Conservation (phyloP, 2,329 filamentous ascomycete genomes). For the Exophiala alcalophila region DNA sequence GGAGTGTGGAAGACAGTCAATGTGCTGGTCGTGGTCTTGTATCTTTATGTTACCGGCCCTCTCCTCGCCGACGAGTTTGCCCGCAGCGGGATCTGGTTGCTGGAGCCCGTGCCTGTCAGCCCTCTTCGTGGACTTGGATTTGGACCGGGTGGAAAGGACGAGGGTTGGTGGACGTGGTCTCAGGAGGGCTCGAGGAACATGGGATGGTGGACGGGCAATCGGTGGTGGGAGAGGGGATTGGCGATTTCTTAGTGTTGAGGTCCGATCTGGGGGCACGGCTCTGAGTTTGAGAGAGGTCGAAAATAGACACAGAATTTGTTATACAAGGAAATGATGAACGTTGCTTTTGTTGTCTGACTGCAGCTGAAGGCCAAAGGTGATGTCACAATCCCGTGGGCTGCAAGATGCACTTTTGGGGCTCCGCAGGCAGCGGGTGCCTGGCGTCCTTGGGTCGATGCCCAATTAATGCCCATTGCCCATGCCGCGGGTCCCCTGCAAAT, state of each 20-base stretch:
- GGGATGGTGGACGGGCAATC: conserved; percentile 27
- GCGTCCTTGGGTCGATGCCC: too few relatives aligned
- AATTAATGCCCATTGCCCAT: too few relatives aligned
- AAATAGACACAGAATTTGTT: not conserved
- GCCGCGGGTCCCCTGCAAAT: too few relatives aligned
- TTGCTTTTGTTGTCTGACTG: not conserved
- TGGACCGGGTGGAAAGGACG: conserved; percentile 51
- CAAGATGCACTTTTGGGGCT: conserved; percentile 1
- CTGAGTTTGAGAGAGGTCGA: not conserved
- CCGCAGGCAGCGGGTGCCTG: too few relatives aligned
- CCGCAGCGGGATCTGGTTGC: conserved; percentile 70
- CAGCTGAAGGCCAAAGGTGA: too few relatives aligned
- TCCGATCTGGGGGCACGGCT: too few relatives aligned
- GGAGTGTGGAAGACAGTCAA: conserved; percentile 56
- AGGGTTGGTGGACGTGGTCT: conserved; percentile 66
- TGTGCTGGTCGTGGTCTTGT: conserved; percentile 58
- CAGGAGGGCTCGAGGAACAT: conserved; percentile 23
- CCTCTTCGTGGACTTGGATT: conserved; percentile 63
- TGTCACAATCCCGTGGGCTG: conserved; percentile 1
- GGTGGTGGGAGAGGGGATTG: conserved; percentile 31
- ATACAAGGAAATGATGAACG: not conserved
- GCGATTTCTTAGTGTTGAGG: conserved; percentile 26
- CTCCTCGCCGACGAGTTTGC: conserved; percentile 75
- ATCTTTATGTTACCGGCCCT: conserved; percentile 65
- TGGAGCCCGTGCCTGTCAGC: conserved; percentile 78